Evolutionary conservation across 2,329 filamentous ascomycete species (phyloP), one percentile per base, ranked within the genome.

Genomic region (Hypoxylon sp.): DNA sequence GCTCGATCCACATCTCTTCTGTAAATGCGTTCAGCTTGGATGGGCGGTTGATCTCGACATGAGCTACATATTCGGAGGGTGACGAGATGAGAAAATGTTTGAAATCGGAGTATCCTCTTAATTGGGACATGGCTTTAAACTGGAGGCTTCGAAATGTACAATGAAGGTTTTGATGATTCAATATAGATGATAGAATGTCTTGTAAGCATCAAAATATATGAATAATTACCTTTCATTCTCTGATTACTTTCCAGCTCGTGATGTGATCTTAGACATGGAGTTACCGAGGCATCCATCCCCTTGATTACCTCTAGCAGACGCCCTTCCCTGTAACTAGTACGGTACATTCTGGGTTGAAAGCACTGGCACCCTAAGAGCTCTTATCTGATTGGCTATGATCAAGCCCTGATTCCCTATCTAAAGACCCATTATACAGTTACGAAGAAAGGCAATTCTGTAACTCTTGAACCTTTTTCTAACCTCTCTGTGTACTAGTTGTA

Each of bases 31-130:
- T 98, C 79, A 98, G 83, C 83, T 97, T 97, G 72, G 88, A 80
- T 1, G 94, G 89, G 1, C 94, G 88, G 83, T 97, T 94, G 81
- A 97, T 97, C 81, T 98, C 91, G 65, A 98, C 91, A 78, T 97
- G 93, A n/a, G 90, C 92, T 52, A 98, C 90, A 82, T 89, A 89
- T 75, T 90, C 86, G 38, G 82, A 76, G 0, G 94, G 93, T 45
- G 89, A 89, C n/a, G 87, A 89, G 73, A 97, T 84, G 71, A 89
- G 88, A 86, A 93, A 94, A 83, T 92, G 84, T 72, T 90, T 82
- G 81, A 88, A 90, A 36, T 72, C 71, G 41, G 80, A 71, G 77
- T 87, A 86, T 58, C 77, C 79, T 19, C 69, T 59, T 64, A 75
- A 65, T 58, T 68, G 61, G 50, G 69, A 57, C 67, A 73, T 68